These are phyloP conservation scores for Pilasporangium apinafurcum DNA, from an alignment of 352 stramenopile species.

Conservation along the genomic window DNA sequence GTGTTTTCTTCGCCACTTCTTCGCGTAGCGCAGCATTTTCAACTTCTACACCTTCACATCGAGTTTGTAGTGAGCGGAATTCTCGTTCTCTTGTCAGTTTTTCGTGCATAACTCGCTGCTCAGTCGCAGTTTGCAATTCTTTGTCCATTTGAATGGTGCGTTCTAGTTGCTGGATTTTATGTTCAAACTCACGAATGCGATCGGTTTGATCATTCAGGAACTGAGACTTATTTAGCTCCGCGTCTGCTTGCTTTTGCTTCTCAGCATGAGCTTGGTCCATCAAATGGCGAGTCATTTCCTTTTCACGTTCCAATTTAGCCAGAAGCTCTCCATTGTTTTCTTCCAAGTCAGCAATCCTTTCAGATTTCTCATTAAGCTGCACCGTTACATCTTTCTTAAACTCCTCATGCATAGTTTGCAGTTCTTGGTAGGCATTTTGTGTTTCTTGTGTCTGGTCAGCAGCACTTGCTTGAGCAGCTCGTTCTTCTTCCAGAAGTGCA, in stretches of 20 bases:
- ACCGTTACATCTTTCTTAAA: slow-evolving; percentile 20
- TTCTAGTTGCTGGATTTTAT: slow-evolving; percentile 20
- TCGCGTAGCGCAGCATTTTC: slow-evolving; percentile 12
- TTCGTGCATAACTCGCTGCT: slow-evolving; percentile 43
- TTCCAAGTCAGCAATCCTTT: slow-evolving; percentile 22
- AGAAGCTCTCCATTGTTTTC: slow-evolving; percentile 56
- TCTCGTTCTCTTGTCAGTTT: slow-evolving; percentile 47
- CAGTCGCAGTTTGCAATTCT: slow-evolving; percentile 25
- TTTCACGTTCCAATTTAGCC: slow-evolving; percentile 47
- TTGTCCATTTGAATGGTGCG: slow-evolving; percentile 28
- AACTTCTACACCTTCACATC: slow-evolving; percentile 15
- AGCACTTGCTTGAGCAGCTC: slow-evolving; percentile 25
- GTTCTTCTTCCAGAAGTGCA: no score
- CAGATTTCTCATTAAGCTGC: slow-evolving; percentile 26
- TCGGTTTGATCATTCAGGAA: slow-evolving; percentile 8
- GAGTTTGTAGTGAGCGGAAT: slow-evolving; percentile 23
- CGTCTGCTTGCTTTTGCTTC: slow-evolving; percentile 15
- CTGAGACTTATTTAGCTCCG: slow-evolving; percentile 10
- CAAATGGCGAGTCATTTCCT: slow-evolving; percentile 39
- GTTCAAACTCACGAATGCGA: slow-evolving; percentile 22
- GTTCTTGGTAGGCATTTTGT: slow-evolving; percentile 19
- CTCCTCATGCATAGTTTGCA: slow-evolving; percentile 28
- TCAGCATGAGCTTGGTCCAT: slow-evolving; percentile 26
- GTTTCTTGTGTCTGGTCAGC: slow-evolving; percentile 7
- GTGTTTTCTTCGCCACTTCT: slow-evolving; percentile 13